phyloP scores from a whole-genome alignment of 176 grass and related monocot species.

The Ananas comosus region DNA sequence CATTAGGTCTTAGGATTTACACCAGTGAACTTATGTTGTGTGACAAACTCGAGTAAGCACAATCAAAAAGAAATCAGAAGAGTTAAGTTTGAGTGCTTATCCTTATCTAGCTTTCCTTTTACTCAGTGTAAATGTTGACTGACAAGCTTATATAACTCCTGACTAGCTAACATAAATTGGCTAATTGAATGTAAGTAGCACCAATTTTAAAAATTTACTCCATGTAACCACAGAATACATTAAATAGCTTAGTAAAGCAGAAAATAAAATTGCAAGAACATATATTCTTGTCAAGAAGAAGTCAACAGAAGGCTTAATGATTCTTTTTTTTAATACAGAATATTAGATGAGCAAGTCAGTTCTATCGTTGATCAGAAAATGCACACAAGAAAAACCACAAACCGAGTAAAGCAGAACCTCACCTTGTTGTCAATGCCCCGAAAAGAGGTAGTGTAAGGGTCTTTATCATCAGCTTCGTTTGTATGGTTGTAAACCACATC shows the following conservation, averaged over 20 bases:
- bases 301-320: neutral
- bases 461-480: conserved; percentile 80
- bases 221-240: neutral
- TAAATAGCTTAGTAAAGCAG: neutral
- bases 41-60: neutral
- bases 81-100: neutral
- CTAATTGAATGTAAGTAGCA: neutral
- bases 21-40: neutral
- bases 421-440: conserved; percentile 97
- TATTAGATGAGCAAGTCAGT: neutral
- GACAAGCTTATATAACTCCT: neutral
- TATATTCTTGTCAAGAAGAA: neutral
- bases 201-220: neutral
- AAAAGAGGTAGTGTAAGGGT: conserved; percentile 84
- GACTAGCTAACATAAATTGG: neutral
- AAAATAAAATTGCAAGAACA: neutral
- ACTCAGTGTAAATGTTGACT: neutral
- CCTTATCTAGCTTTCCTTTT: neutral
- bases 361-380: neutral
- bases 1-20: too few relatives aligned
- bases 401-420: conserved; percentile 11
- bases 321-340: neutral
- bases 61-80: neutral
- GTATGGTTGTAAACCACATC: conserved; percentile 98
- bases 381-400: neutral